A percentile compares a stretch with the other conserved stretches of the same genome.
phyloP scores from a whole-genome alignment of 2,329 filamentous ascomycete species.

The Passalora sequoiae region DNA sequence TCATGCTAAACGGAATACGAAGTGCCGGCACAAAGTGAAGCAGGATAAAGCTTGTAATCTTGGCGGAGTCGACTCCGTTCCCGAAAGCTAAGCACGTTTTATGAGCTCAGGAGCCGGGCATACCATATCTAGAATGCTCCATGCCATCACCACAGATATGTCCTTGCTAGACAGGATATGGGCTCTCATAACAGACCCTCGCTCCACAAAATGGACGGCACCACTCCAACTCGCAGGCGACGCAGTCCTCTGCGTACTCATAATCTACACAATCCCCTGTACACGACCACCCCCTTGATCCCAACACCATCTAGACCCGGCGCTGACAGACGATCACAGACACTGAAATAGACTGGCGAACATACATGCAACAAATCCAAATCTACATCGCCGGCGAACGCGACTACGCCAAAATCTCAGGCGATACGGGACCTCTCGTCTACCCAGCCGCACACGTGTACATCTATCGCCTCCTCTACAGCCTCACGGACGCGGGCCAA shows the following conservation, averaged over 20 bases:
- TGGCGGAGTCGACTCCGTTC: no score
- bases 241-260: constrained; percentile 62
- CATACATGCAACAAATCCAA: constrained; percentile 90
- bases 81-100: no score
- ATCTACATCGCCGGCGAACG: constrained; percentile 78
- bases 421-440: constrained; percentile 85
- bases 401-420: constrained; percentile 79
- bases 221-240: constrained; percentile 65
- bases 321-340: constrained; percentile 48
- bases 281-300: constrained; percentile 34
- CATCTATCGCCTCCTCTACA: constrained; percentile 75
- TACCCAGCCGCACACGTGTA: constrained; percentile 94
- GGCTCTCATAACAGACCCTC: constrained; percentile 49
- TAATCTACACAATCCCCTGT: constrained; percentile 84
- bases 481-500: constrained; percentile 67
- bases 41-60: no score
- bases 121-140: no score
- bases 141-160: constrained; percentile 31
- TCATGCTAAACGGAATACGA: no score
- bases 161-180: constrained; percentile 34
- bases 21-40: no score
- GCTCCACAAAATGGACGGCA: constrained; percentile 58
- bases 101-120: no score
- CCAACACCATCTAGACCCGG: background rate
- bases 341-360: constrained; percentile 95